Percentiles rank a stretch among this genome's conserved stretches.
Conservation (phyloP, 441 rosid genomes). For the Lepidium campestre region DNA sequence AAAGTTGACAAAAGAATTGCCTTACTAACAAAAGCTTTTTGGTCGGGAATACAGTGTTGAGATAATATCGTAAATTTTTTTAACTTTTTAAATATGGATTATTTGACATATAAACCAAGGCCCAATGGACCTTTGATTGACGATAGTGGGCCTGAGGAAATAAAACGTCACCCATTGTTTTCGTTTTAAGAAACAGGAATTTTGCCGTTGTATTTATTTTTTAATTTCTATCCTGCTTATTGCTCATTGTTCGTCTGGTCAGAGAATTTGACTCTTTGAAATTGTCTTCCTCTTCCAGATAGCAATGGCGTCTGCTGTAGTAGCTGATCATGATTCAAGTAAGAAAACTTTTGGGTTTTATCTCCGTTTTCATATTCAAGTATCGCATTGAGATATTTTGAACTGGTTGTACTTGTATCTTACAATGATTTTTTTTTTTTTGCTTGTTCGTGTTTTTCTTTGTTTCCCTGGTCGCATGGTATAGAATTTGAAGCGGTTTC, state of each 20-base stretch:
- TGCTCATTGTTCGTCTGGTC: not conserved
- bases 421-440: not conserved
- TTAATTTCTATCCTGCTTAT: not conserved
- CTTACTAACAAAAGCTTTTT: constrained; percentile 3
- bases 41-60: constrained; percentile 11
- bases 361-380: not conserved
- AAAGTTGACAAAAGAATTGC: not conserved
- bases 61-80: constrained; percentile 1
- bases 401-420: not conserved
- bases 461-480: not conserved
- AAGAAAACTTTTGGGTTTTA: not conserved
- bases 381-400: not conserved
- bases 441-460: not conserved
- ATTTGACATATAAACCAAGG: not conserved
- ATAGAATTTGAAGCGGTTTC: constrained; percentile 32
- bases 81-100: not conserved
- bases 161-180: not conserved
- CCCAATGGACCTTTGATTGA: not conserved
- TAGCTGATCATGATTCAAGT: constrained; percentile 8
- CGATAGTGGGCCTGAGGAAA: constrained; percentile 11
- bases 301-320: constrained; percentile 24
- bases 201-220: constrained; percentile 4
- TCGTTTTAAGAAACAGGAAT: constrained; percentile 1
- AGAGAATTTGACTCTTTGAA: not conserved
- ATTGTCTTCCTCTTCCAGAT: constrained; percentile 2